phyloP scores from a whole-genome alignment of 2,329 filamentous ascomycete species.

The Fusarium floridanum region DNA sequence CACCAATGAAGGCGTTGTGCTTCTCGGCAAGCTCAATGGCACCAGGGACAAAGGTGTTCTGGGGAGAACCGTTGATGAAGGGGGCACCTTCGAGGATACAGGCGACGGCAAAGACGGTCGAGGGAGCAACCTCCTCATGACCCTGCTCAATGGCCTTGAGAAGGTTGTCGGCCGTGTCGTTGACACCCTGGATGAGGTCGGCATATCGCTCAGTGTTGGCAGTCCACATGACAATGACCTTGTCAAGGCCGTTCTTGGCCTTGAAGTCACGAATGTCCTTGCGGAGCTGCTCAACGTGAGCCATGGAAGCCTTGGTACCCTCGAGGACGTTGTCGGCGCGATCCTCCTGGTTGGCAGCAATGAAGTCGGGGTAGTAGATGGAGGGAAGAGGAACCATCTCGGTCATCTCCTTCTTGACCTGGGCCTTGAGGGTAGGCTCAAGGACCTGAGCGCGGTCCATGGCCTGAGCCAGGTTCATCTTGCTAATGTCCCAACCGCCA shows the following conservation, averaged over 20 bases:
- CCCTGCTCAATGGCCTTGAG: conserved; percentile 87
- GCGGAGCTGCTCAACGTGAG: conserved; percentile 92
- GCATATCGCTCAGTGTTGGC: conserved; percentile 99
- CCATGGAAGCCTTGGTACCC: conserved; percentile 85
- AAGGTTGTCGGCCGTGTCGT: conserved; percentile 96
- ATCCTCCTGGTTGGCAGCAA: conserved; percentile 97
- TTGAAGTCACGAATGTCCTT: conserved; percentile 97
- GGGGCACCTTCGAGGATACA: conserved; percentile 90
- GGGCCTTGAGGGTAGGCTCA: conserved; percentile 91
- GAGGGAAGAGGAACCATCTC: conserved; percentile 89
- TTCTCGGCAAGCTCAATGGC: conserved; percentile 89
- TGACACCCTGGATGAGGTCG: conserved; percentile 87
- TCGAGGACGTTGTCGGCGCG: conserved; percentile 91
- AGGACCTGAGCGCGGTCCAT: conserved; percentile 98
- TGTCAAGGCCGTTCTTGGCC: conserved; percentile 84
- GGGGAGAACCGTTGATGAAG: conserved; percentile 99
- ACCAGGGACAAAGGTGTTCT: conserved; percentile 98
- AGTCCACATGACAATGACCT: conserved; percentile 97
- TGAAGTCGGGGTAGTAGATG: conserved; percentile 99
- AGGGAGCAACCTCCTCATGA: conserved; percentile 92
- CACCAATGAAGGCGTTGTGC: conserved; percentile 91
- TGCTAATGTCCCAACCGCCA: conserved; percentile 97
- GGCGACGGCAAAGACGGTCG: conserved; percentile 95
- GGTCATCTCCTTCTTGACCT: conserved; percentile 94
- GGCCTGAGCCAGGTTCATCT: conserved; percentile 86